A percentile compares a stretch with the other conserved stretches of the same genome.
phyloP scores from a whole-genome alignment of 2,329 filamentous ascomycete genomes.

The Cryphonectria japonica region DNA sequence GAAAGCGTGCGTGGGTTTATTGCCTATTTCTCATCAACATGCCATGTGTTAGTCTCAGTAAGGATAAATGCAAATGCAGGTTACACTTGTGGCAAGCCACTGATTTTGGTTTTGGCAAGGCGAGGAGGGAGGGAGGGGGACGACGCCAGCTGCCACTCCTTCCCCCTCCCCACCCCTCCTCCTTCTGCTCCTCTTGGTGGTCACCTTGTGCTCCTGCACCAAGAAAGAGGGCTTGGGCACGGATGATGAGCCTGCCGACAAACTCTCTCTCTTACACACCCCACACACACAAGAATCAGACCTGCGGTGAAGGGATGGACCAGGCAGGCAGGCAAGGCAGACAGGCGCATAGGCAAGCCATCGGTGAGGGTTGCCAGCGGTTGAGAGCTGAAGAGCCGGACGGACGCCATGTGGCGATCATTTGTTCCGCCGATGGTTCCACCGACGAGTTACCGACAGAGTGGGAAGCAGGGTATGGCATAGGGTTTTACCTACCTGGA shows the following conservation, averaged over 20 bases:
- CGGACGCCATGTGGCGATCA: constrained; percentile 8
- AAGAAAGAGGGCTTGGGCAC: neutral
- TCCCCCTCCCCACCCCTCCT: neutral
- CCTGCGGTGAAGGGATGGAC: neutral
- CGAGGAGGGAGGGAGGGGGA: neutral
- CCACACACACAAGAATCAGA: neutral
- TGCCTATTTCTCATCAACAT: constrained; percentile 7
- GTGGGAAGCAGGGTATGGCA: neutral
- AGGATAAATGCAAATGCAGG: constrained; percentile 1
- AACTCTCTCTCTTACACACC: neutral
- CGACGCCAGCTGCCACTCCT: neutral
- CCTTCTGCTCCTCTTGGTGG: neutral
- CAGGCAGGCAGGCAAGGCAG: neutral
- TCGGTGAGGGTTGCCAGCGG: neutral
- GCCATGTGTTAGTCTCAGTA: constrained; percentile 16
- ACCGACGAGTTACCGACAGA: constrained; percentile 5
- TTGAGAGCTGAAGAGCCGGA: constrained; percentile 11
- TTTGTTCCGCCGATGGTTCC: neutral
- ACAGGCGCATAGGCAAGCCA: neutral
- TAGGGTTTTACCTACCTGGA: neutral
- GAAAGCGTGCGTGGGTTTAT: neutral
- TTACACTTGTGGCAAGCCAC: constrained; percentile 26
- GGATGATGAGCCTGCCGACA: neutral
- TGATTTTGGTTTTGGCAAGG: neutral
- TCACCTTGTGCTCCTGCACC: neutral